Evolutionary conservation across 148 eudicot species (phyloP).

Genomic region (Nepenthes gracilis): DNA sequence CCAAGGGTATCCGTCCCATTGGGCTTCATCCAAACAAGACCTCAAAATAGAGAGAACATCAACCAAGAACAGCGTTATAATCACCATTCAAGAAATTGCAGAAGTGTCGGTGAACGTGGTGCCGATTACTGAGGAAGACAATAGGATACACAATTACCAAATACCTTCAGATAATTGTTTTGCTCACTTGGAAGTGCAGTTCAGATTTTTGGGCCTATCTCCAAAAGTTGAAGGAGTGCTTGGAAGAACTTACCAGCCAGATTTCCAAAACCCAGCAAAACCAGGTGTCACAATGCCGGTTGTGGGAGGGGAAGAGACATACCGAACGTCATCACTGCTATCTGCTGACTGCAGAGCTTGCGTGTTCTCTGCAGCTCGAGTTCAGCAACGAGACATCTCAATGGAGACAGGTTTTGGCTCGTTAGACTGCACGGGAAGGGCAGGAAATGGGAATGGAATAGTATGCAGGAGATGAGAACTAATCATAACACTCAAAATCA

Average conservation of each 20-base stretch:
- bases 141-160: constrained; percentile 46
- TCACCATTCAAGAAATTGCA: constrained; percentile 25
- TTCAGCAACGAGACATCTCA: constrained; percentile 8
- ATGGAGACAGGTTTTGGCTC: constrained; percentile 17
- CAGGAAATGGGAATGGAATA: constrained; percentile 30
- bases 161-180: constrained; percentile 51
- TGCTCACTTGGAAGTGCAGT: constrained; percentile 58
- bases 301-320: constrained; percentile 63
- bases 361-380: constrained; percentile 23
- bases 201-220: constrained; percentile 36
- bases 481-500: no score
- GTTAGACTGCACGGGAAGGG: constrained; percentile 28
- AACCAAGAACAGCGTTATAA: constrained; percentile 32
- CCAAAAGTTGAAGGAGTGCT: constrained; percentile 46
- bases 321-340: constrained; percentile 35
- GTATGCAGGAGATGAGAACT: constrained; percentile 35
- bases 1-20: constrained; percentile 28
- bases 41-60: constrained; percentile 42
- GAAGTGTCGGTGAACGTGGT: constrained; percentile 51
- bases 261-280: constrained; percentile 52
- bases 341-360: constrained; percentile 43
- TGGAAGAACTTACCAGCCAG: constrained; percentile 58
- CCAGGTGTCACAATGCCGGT: constrained; percentile 64
- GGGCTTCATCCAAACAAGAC: constrained; percentile 21
- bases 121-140: constrained; percentile 53